Base-by-base conservation (phyloP, 1,139 yeast genomes). In the Pichia sp. region DNA sequence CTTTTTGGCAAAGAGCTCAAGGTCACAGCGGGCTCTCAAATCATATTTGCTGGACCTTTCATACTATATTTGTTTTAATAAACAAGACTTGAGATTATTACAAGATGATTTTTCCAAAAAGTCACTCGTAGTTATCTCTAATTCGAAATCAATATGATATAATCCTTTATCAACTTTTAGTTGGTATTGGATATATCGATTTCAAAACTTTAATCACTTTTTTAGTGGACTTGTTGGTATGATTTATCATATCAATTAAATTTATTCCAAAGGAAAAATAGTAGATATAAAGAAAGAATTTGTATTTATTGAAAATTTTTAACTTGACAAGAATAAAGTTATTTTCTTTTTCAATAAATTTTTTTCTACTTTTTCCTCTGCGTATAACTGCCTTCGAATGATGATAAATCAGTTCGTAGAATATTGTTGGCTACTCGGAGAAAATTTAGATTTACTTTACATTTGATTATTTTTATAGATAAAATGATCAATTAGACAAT, bases 231-330 rank as follows among this genome's bases (percentile, higher is more conserved):
- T 12, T 46, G 49, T 46, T 24, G 27, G 32, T 37, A 45, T 31
- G 34, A 20, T 31, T 25, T 5, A 6, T 30, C 11, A 22, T 64
- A 57, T 51, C 59, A 56, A 59, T 55, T 43, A 60, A 64, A 59
- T 37, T 25, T 23, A 60, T 61, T 52, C 64, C 67, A 63, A 51
- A 57, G 65, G 62, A 57, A 57, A 60, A 40, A 28, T 38, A 45
- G 50, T 47, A 40, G 48, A 42, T 34, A 7, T 34, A 30, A 25
- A 12, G 25, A 32, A 40, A 32, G 46, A 45, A 42, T 39, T 22
- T 45, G 47, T 41, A 26, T 46, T 46, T 42, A 33, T 42, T 46
- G 46, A 36, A 20, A 31, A 33, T 11, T 20, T 20, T 22, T 32
- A 32, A 22, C 23, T 25, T 11, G 11, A 22, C 12, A 32, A 32